These are phyloP conservation scores for Diaporthe nobilis DNA, from an alignment of 2,329 filamentous ascomycete genomes.

Conservation along the genomic window DNA sequence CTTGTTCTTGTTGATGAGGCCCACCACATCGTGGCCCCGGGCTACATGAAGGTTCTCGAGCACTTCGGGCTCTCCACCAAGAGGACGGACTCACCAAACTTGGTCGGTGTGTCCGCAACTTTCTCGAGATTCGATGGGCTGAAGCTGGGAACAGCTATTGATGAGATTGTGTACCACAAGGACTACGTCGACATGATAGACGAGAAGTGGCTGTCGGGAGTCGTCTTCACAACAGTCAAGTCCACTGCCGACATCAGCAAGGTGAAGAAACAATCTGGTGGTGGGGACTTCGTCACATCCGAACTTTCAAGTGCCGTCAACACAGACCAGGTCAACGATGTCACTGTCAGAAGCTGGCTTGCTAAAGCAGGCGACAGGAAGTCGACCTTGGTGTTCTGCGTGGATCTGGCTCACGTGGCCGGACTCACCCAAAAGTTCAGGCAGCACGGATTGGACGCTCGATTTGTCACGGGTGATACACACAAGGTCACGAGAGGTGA, in stretches of 20 bases:
- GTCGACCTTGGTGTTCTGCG: constrained; percentile 94
- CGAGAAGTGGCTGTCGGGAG: constrained; percentile 91
- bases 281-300: constrained; percentile 83
- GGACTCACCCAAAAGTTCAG: constrained; percentile 84
- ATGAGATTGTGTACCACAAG: constrained; percentile 97
- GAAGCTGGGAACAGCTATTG: constrained; percentile 85
- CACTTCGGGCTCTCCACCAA: constrained; percentile 78
- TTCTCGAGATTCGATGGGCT: constrained; percentile 86
- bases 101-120: constrained; percentile 89
- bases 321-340: constrained; percentile 82
- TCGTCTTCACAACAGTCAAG: constrained; percentile 94
- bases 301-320: constrained; percentile 90
- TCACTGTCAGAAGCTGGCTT: constrained; percentile 89
- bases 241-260: constrained; percentile 84
- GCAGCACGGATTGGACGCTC: constrained; percentile 82
- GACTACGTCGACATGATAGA: constrained; percentile 78
- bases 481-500: constrained; percentile 76
- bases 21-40: constrained; percentile 91
- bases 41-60: constrained; percentile 81
- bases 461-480: constrained; percentile 89
- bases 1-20: constrained; percentile 95
- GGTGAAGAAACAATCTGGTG: constrained; percentile 72
- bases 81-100: constrained; percentile 68
- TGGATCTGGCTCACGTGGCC: constrained; percentile 86
- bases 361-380: constrained; percentile 80